phyloP scores from a whole-genome alignment of 2,329 filamentous ascomycete species.

The Fusarium siculi region DNA sequence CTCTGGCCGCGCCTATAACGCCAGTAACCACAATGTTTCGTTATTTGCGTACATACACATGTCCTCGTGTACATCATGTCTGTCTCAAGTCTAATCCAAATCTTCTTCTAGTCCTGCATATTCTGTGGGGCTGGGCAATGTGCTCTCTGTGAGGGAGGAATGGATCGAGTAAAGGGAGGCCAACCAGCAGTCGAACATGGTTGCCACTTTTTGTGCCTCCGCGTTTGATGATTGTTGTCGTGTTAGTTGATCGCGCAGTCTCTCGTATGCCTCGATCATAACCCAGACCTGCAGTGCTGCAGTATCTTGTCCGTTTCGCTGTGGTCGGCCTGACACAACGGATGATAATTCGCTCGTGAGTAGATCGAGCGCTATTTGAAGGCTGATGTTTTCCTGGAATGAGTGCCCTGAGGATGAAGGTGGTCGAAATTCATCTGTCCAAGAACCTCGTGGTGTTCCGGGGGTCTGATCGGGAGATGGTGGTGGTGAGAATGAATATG shows the following conservation, averaged over 20 bases:
- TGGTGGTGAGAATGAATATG: constrained; percentile 53
- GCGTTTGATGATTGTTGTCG: constrained; percentile 49
- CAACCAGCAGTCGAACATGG: constrained; percentile 64
- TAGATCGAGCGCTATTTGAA: constrained; percentile 63
- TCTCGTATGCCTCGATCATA: constrained; percentile 70
- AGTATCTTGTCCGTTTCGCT: constrained; percentile 46
- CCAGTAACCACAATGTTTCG: constrained; percentile 19
- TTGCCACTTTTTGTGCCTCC: constrained; percentile 44
- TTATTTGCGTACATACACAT: constrained; percentile 4
- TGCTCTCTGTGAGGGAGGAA: constrained; percentile 39
- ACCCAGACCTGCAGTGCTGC: constrained; percentile 64
- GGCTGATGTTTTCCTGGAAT: constrained; percentile 52
- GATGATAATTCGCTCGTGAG: constrained; percentile 61
- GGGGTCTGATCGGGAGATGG: constrained; percentile 45
- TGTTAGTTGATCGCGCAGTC: constrained; percentile 58
- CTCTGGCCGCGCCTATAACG: constrained; percentile 31
- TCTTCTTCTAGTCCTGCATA: constrained; percentile 45
- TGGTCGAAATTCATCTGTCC: constrained; percentile 20
- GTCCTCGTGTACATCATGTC: constrained; percentile 14
- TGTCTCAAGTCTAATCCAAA: constrained; percentile 33
- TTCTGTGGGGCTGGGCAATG: constrained; percentile 43
- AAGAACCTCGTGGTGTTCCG: constrained; percentile 15
- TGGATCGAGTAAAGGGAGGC: constrained; percentile 60
- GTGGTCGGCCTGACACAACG: constrained; percentile 47
- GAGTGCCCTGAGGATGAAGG: constrained; percentile 30